Evolutionary conservation across 257 asterid species (phyloP).

Genomic region (Asclepias syriaca): DNA sequence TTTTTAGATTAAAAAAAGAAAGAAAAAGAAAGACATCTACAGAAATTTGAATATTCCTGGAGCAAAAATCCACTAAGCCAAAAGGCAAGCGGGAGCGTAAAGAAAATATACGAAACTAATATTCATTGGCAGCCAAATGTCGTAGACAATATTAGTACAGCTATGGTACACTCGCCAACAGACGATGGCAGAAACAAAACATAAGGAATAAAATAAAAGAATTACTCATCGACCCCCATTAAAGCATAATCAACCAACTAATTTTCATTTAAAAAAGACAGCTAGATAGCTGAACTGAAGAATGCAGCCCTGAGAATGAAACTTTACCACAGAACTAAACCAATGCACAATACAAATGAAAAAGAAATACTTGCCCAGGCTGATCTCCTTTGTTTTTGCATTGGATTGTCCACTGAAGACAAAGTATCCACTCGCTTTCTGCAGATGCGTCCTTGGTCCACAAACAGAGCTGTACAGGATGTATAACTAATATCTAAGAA

Average conservation of each 20-base stretch:
- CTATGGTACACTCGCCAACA: constrained; percentile 47
- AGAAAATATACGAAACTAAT: not conserved
- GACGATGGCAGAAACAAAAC: constrained; percentile 26
- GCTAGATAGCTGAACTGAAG: constrained; percentile 20
- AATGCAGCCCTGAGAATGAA: constrained; percentile 27
- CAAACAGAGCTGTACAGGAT: constrained; percentile 21
- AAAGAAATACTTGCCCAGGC: constrained; percentile 8
- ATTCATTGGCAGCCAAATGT: constrained; percentile 5
- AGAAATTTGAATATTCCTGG: not conserved
- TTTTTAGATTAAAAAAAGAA: no score
- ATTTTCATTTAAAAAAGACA: not conserved
- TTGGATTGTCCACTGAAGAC: constrained; percentile 19
- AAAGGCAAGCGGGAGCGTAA: not conserved
- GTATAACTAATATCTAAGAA: constrained; percentile 12
- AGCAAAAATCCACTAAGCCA: not conserved
- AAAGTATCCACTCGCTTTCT: constrained; percentile 8
- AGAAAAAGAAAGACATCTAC: not conserved
- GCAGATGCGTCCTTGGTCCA: constrained; percentile 11
- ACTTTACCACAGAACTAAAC: constrained; percentile 33
- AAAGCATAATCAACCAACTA: constrained; percentile 7
- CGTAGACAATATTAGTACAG: constrained; percentile 17
- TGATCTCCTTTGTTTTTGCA: constrained; percentile 19
- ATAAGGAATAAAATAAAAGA: constrained; percentile 31
- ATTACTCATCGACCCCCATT: constrained; percentile 23
- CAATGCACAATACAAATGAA: constrained; percentile 17